These are phyloP conservation scores for Coemansia sp. DNA, from an alignment of 192 early-diverging fungal species.

Conservation along the genomic window DNA sequence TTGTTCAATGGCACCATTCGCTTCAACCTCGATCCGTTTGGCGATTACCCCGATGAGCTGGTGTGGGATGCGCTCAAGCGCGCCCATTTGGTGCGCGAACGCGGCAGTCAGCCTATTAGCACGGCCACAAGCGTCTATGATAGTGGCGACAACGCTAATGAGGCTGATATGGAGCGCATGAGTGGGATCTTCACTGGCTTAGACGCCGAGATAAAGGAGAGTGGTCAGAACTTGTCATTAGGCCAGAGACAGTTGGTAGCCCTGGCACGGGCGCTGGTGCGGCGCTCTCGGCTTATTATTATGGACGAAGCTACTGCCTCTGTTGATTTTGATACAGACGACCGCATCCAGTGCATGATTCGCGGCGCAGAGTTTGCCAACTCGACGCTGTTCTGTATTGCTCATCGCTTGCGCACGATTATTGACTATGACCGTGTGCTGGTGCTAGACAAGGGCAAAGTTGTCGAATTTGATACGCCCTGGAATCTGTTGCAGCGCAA, in stretches of 20 bases:
- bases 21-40: constrained; percentile 88
- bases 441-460: constrained; percentile 74
- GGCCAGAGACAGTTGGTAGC: constrained; percentile 77
- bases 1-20: constrained; percentile 74
- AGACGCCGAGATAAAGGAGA: constrained; percentile 79
- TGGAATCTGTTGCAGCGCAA: constrained; percentile 62
- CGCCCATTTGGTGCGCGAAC: constrained; percentile 63
- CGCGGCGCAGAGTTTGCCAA: constrained; percentile 70
- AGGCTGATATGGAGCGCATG: constrained; percentile 15
- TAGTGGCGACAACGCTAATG: neutral
- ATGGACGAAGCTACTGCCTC: constrained; percentile 88
- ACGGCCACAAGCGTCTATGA: neutral
- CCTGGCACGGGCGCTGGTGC: constrained; percentile 74
- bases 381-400: constrained; percentile 83
- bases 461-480: constrained; percentile 85
- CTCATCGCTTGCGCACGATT: constrained; percentile 84
- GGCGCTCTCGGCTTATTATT: constrained; percentile 67
- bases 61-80: constrained; percentile 75
- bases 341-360: constrained; percentile 84
- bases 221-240: constrained; percentile 73
- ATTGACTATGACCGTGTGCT: constrained; percentile 83
- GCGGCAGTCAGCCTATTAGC: constrained; percentile 12
- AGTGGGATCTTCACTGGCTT: constrained; percentile 56
- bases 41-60: constrained; percentile 68
- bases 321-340: constrained; percentile 86